Conservation (phyloP, 768 basidiomycete genomes). For the Amanita pseudoporphyria region DNA sequence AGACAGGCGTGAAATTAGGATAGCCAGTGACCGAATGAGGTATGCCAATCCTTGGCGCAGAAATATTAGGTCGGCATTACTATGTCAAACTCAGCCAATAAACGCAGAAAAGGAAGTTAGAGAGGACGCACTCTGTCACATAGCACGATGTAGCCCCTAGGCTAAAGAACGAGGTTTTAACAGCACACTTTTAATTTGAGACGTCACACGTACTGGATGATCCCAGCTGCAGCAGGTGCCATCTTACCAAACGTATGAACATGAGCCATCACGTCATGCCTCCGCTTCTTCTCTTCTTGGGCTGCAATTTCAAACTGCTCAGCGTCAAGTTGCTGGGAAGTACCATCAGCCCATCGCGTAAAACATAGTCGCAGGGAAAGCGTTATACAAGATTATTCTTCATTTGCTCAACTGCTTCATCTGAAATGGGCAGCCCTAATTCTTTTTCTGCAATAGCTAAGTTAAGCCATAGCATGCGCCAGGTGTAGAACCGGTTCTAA, state of each 20-base stretch:
- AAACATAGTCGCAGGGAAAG: background rate
- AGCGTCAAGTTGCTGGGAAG: constrained; percentile 61
- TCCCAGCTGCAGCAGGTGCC: constrained; percentile 90
- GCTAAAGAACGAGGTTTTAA: constrained; percentile 29
- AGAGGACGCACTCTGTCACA: constrained; percentile 73
- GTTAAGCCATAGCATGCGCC: constrained; percentile 93
- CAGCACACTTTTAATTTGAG: background rate
- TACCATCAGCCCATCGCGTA: background rate
- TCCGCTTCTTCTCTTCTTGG: constrained; percentile 89
- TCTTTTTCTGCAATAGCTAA: constrained; percentile 96
- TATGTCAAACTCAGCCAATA: constrained; percentile 19
- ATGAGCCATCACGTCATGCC: constrained; percentile 99
- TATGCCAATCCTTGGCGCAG: constrained; percentile 78
- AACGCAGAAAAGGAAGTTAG: background rate
- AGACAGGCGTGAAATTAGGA: constrained; percentile 84
- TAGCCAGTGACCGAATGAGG: constrained; percentile 79
- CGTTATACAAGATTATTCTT: constrained; percentile 70
- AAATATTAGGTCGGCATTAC: constrained; percentile 98
- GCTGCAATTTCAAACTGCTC: constrained; percentile 91
- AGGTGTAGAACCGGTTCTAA: constrained; percentile 91
- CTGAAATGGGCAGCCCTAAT: constrained; percentile 82
- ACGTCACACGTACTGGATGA: constrained; percentile 67
- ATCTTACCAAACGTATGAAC: constrained; percentile 95
- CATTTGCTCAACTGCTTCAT: constrained; percentile 93
- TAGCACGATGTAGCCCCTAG: constrained; percentile 98